A percentile compares a stretch with the other conserved stretches of the same genome.
These are phyloP conservation scores for Pseudogymnoascus destructans DNA, from an alignment of 2,329 filamentous ascomycete species.

Conservation along the genomic window DNA sequence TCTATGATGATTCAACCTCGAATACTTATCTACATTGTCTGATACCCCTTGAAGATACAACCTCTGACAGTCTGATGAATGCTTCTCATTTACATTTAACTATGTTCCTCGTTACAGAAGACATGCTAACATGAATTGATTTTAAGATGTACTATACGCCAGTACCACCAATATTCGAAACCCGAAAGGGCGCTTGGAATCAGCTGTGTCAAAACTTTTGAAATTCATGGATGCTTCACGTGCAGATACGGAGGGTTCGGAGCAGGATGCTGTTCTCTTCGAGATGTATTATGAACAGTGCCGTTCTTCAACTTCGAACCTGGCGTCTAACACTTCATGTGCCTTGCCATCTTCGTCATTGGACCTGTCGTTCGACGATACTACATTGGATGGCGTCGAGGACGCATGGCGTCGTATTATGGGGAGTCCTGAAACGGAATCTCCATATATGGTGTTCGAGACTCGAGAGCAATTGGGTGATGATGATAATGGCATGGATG, in stretches of 20 bases:
- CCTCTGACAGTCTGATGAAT: slow-evolving; percentile 81
- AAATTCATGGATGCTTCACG: neutral
- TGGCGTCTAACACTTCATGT: slow-evolving; percentile 31
- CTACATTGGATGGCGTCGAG: slow-evolving; percentile 51
- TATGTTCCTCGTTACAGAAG: slow-evolving; percentile 7
- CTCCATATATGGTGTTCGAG: slow-evolving; percentile 61
- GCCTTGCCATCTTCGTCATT: slow-evolving; percentile 46
- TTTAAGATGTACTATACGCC: slow-evolving; percentile 26
- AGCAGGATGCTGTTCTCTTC: slow-evolving; percentile 31
- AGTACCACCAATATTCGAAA: slow-evolving; percentile 17
- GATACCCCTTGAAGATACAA: slow-evolving; percentile 72
- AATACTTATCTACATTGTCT: slow-evolving; percentile 99
- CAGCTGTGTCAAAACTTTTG: slow-evolving; percentile 33
- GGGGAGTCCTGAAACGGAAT: slow-evolving; percentile 36
- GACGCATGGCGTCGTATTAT: slow-evolving; percentile 49
- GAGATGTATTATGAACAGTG: slow-evolving; percentile 44
- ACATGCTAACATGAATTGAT: slow-evolving; percentile 17
- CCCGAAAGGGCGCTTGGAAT: slow-evolving; percentile 18
- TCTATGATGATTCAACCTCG: slow-evolving; percentile 70
- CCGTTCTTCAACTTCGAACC: slow-evolving; percentile 20
- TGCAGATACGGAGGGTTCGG: slow-evolving; percentile 17
- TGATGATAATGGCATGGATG: slow-evolving; percentile 33
- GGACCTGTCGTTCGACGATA: slow-evolving; percentile 64
- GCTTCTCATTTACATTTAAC: slow-evolving; percentile 21
- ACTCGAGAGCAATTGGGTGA: slow-evolving; percentile 52